These are phyloP conservation scores for Monosporozyma aquatica DNA, from an alignment of 805 yeast species.

Conservation along the genomic window DNA sequence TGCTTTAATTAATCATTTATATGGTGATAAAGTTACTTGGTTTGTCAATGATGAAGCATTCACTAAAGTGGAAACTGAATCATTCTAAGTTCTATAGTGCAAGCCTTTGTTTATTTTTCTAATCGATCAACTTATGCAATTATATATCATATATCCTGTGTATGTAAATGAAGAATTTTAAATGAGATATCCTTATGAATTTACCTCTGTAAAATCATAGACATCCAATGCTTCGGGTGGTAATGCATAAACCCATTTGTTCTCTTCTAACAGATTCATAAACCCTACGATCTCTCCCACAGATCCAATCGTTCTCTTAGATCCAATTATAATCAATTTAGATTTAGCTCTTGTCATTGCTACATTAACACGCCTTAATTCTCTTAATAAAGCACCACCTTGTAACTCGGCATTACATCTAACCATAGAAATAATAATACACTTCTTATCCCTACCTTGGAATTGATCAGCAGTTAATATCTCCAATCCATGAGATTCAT, in stretches of 20 bases:
- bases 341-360: constrained; percentile 86
- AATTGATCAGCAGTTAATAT: constrained; percentile 88
- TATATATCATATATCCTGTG: not conserved
- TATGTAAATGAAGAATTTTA: no score
- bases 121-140: no score
- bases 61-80: constrained; percentile 18
- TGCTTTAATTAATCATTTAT: constrained; percentile 57
- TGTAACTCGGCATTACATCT: constrained; percentile 57
- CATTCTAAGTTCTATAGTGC: not conserved
- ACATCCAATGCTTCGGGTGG: constrained; percentile 36
- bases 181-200: no score
- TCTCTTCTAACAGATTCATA: constrained; percentile 44
- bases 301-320: constrained; percentile 43
- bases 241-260: constrained; percentile 57
- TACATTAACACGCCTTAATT: constrained; percentile 89
- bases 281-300: constrained; percentile 36
- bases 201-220: constrained; percentile 29
- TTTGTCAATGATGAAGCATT: constrained; percentile 77
- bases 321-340: constrained; percentile 78
- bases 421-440: constrained; percentile 83
- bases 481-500: constrained; percentile 42
- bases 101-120: no score
- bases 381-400: constrained; percentile 73
- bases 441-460: constrained; percentile 93
- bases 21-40: constrained; percentile 57